Conservation (phyloP, 2,329 filamentous ascomycete species). For the Parafenestella ontariensis region DNA sequence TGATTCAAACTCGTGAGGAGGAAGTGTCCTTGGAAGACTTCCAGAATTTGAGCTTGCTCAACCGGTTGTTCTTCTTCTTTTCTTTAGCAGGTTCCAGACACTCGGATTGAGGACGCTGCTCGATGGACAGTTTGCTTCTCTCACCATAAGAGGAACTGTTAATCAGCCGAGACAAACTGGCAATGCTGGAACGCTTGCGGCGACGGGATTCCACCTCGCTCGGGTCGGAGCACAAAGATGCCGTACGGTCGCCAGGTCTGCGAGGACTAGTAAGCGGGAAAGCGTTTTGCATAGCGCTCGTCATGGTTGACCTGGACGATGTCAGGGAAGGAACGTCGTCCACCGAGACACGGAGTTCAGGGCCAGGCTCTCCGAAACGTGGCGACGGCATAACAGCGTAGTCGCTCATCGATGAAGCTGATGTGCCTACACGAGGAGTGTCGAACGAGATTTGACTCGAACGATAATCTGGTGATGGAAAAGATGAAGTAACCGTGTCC, state of each 20-base stretch:
- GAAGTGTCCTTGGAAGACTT: constrained; percentile 55
- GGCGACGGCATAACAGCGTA: constrained; percentile 75
- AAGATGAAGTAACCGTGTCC: constrained; percentile 64
- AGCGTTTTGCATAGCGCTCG: constrained; percentile 68
- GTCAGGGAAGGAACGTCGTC: constrained; percentile 78
- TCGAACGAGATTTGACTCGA: constrained; percentile 72
- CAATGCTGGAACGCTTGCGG: constrained; percentile 76
- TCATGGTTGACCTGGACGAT: constrained; percentile 80
- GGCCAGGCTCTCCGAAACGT: constrained; percentile 75
- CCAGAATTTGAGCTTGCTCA: constrained; percentile 81
- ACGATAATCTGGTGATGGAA: constrained; percentile 69
- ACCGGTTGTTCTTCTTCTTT: constrained; percentile 70
- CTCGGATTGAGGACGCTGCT: constrained; percentile 58
- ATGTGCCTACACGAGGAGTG: constrained; percentile 74
- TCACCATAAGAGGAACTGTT: constrained; percentile 71
- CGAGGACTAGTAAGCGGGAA: constrained; percentile 50
- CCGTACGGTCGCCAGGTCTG: constrained; percentile 50
- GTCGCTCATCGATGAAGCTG: constrained; percentile 75
- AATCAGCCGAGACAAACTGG: constrained; percentile 77
- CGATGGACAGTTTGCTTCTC: constrained; percentile 75
- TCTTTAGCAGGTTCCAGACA: constrained; percentile 67
- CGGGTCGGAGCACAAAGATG: constrained; percentile 51
- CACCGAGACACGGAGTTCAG: constrained; percentile 73
- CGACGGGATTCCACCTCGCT: constrained; percentile 60
- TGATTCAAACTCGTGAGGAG: constrained; percentile 28